These are phyloP conservation scores for Leishmania amazonensis DNA, from an alignment of 208 protist genomes.

Conservation along the genomic window DNA sequence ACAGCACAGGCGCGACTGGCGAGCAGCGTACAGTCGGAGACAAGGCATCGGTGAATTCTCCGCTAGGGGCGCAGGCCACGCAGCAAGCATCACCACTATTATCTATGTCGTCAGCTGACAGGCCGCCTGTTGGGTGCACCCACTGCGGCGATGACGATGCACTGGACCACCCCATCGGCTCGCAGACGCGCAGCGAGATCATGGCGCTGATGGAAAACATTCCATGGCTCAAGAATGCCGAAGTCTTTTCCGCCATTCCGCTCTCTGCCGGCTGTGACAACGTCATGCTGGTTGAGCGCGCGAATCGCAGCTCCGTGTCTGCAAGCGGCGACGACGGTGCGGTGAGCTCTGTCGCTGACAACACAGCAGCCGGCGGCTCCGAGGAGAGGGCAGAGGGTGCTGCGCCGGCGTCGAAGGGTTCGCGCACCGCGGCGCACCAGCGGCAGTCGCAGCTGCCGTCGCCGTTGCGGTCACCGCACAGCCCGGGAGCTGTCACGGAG, in stretches of 20 bases:
- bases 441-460: background rate
- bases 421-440: background rate
- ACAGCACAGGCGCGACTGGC: background rate
- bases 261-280: conserved; percentile 55
- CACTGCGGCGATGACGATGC: conserved; percentile 16
- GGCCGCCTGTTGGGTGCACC: background rate
- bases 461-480: background rate
- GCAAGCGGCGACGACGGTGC: background rate
- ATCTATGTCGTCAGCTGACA: background rate
- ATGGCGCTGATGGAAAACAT: conserved; percentile 45
- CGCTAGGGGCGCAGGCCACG: background rate
- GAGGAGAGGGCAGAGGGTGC: background rate
- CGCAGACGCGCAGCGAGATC: conserved; percentile 34
- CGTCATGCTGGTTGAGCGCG: conserved; percentile 58
- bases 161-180: conserved; percentile 34
- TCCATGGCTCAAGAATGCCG: conserved; percentile 72
- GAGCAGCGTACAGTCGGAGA: background rate
- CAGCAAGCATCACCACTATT: background rate
- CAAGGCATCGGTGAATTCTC: background rate
- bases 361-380: background rate
- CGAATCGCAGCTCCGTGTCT: conserved; percentile 2
- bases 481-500: background rate
- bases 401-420: background rate
- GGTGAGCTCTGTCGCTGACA: background rate
- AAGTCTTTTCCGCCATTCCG: conserved; percentile 62